Evolutionary conservation across 352 stramenopile species (phyloP).

Genomic region (Globisporangium irregulare): DNA sequence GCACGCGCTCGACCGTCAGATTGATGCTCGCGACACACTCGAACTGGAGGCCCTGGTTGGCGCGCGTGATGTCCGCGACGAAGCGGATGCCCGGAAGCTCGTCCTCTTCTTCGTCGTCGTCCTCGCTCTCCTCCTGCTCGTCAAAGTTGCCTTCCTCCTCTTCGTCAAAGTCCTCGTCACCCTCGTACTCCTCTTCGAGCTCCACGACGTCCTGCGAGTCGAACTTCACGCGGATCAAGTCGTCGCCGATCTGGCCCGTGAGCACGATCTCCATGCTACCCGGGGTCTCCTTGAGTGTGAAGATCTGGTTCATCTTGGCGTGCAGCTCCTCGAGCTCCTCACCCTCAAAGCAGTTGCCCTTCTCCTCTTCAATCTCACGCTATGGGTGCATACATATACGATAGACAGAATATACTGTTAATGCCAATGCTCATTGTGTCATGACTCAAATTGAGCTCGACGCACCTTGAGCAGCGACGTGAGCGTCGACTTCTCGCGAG

Average conservation of each 20-base stretch:
- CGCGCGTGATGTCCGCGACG: constrained; percentile 62
- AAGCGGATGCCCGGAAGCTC: constrained; percentile 78
- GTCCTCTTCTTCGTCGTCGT: constrained; percentile 62
- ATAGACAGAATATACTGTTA: background rate
- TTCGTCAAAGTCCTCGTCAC: constrained; percentile 48
- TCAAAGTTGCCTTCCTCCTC: constrained; percentile 32
- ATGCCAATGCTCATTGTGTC: background rate
- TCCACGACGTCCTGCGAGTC: constrained; percentile 75
- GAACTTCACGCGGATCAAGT: constrained; percentile 76
- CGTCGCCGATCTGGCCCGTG: constrained; percentile 41
- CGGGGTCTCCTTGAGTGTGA: constrained; percentile 54
- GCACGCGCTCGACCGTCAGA: constrained; percentile 74
- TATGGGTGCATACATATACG: constrained; percentile 13
- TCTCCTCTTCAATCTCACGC: constrained; percentile 79
- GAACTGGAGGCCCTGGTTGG: constrained; percentile 78
- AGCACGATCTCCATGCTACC: constrained; percentile 71
- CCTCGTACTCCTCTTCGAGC: constrained; percentile 59
- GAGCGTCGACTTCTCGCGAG: constrained; percentile 53
- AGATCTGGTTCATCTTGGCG: constrained; percentile 62
- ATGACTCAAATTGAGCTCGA: background rate
- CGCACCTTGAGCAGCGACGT: constrained; percentile 37
- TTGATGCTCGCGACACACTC: constrained; percentile 82
- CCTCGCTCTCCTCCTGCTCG: constrained; percentile 30
- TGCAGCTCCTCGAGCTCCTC: constrained; percentile 70
- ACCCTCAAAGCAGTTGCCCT: constrained; percentile 81